Conservation (phyloP, 148 eudicot genomes). For the Diospyros lotus region DNA sequence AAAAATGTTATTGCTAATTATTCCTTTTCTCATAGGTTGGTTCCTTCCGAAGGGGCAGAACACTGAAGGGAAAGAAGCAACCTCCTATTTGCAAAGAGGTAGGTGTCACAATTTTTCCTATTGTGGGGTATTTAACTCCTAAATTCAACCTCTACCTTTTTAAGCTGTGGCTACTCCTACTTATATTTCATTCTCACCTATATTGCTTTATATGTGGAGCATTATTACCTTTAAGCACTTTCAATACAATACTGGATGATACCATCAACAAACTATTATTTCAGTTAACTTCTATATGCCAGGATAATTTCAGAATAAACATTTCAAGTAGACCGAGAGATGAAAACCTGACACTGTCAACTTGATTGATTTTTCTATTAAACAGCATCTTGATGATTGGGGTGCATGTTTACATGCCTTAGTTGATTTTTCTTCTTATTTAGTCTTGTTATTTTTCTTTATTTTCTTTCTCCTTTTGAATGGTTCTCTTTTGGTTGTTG, state of each 20-base stretch:
- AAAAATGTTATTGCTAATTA: background rate
- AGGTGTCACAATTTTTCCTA: conserved; percentile 7
- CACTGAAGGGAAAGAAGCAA: conserved; percentile 65
- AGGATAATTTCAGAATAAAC: background rate
- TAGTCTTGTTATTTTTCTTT: background rate
- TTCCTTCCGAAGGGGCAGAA: conserved; percentile 66
- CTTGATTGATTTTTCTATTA: background rate
- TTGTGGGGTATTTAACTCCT: background rate
- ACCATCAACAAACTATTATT: no score
- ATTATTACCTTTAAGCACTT: background rate
- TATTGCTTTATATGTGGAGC: background rate
- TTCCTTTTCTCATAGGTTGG: conserved; percentile 57
- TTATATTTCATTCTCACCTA: no score
- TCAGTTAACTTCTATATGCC: no score
- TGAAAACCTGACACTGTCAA: background rate
- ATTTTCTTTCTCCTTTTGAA: background rate
- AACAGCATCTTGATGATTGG: background rate
- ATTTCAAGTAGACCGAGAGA: background rate
- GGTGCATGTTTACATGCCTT: background rate
- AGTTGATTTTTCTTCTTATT: background rate
- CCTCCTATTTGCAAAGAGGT: conserved; percentile 83
- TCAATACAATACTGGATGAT: background rate
- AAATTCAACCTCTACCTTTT: background rate
- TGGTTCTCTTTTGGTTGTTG: background rate
- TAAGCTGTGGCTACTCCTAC: background rate